Base-by-base conservation (phyloP, 768 basidiomycete species). In the Kwoniella dendrophila region DNA sequence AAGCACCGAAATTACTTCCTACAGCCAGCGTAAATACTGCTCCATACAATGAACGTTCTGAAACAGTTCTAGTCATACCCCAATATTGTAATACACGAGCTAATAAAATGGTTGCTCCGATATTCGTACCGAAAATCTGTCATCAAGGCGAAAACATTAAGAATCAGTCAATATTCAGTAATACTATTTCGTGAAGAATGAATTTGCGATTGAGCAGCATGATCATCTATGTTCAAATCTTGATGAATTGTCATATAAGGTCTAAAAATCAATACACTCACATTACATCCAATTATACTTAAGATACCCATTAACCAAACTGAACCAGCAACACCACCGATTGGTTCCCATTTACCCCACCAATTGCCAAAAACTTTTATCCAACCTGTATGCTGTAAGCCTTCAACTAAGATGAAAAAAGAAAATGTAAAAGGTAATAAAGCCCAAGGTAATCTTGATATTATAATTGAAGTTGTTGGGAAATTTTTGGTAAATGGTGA, bases 351-450 rank as follows among this genome's bases (percentile, higher is more conserved):
- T 6, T 80, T 75, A 3, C 61, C 70, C 83, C 83, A 84, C 89
- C 90, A 90, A 2, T 68, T 68, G 0, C 86, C 88, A 73, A 94
- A 95, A 24, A 93, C 83, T 12, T 85, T 82, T 8, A 95, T 90
- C 92, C 94, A 98, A 27, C 92, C 92, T 61, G 88, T 86, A 63
- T 86, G 83, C 12, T 86, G 83, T 5, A 98, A 83, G 0, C 84
- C 89, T 73, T 94, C 89, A 60, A 95, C 90, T 59, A 98, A 85
- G 67, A 97, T 91, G 81, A 98, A 97, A 79, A 94, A 92, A 0
- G 89, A 87, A 74, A 97, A 92, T 0, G 92, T 90, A 73, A 98
- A 98, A 0, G 91, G 91, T 16, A 96, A 81, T 6, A 96, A 85
- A 12, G 86, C 83, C 62, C 92, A 86, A 0, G 92, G 94, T 0